Evolutionary conservation across 2,329 filamentous ascomycete genomes (phyloP).

Genomic region (Talaromyces albobiverticillius): DNA sequence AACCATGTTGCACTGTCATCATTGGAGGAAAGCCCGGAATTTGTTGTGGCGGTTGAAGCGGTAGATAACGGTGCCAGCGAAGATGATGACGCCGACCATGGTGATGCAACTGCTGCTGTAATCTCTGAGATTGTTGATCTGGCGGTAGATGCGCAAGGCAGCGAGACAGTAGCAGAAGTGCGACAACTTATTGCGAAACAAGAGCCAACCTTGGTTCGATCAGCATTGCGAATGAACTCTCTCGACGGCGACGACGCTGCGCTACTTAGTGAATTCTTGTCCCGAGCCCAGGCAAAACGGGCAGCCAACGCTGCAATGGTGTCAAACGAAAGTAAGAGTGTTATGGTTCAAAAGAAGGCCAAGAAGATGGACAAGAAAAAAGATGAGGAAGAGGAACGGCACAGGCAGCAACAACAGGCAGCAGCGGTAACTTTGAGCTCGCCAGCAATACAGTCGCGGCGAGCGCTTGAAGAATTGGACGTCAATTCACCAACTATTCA

Average conservation of each 20-base stretch:
- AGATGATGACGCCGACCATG: neutral
- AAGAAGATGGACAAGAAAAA: conserved; percentile 19
- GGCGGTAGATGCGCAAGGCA: conserved; percentile 4
- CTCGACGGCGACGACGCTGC: conserved; percentile 39
- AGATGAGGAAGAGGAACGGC: conserved; percentile 12
- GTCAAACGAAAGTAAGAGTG: neutral
- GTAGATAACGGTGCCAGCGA: neutral
- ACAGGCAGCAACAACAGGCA: neutral
- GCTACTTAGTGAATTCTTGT: conserved; percentile 39
- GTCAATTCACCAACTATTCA: conserved; percentile 38
- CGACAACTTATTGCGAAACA: conserved; percentile 29
- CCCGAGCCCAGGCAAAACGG: conserved; percentile 40
- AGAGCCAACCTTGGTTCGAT: conserved; percentile 32
- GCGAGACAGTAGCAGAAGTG: conserved; percentile 19
- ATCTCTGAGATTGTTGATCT: conserved; percentile 7
- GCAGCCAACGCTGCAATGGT: conserved; percentile 24
- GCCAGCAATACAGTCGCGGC: conserved; percentile 31
- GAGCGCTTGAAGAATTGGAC: conserved; percentile 34
- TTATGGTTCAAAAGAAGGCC: conserved; percentile 23
- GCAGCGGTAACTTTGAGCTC: conserved; percentile 17
- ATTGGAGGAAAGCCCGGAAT: conserved; percentile 9
- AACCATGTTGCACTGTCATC: neutral
- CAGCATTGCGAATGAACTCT: conserved; percentile 33
- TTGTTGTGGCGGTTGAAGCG: conserved; percentile 1
- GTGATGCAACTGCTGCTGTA: neutral